A percentile compares a stretch with the other conserved stretches of the same genome.
phyloP scores from a whole-genome alignment of 2,329 filamentous ascomycete genomes.

The Epichloe sibirici region DNA sequence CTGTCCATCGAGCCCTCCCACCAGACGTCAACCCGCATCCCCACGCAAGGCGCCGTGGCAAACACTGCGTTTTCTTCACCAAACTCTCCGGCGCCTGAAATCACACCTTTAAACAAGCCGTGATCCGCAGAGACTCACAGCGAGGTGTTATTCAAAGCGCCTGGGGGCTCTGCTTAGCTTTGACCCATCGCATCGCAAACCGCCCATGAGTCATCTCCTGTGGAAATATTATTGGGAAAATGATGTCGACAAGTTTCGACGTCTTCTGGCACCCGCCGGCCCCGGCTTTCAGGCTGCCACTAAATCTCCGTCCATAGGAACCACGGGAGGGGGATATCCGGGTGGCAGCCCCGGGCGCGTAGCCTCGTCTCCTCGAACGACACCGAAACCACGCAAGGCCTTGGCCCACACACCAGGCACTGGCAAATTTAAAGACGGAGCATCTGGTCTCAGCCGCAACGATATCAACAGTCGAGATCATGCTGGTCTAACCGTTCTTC shows the following conservation, averaged over 20 bases:
- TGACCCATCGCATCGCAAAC: constrained; percentile 10
- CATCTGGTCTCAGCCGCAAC: constrained; percentile 33
- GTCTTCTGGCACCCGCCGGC: constrained; percentile 65
- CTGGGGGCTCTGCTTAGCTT: constrained; percentile 18
- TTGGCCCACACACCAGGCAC: constrained; percentile 35
- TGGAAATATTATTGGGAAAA: constrained; percentile 97
- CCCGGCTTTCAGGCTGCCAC: constrained; percentile 41
- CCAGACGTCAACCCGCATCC: not conserved
- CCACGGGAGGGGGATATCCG: constrained; percentile 15
- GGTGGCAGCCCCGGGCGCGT: constrained; percentile 29
- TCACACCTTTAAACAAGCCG: constrained; percentile 82
- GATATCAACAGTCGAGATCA: constrained; percentile 82
- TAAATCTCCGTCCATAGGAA: constrained; percentile 38
- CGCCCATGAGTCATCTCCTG: constrained; percentile 84
- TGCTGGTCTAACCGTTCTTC: constrained; percentile 68
- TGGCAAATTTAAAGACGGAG: constrained; percentile 32
- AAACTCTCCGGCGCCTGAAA: constrained; percentile 22
- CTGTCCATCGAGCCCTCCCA: not conserved
- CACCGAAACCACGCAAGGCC: constrained; percentile 37
- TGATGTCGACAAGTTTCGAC: constrained; percentile 91
- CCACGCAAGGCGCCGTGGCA: not conserved
- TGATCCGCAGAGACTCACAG: constrained; percentile 73
- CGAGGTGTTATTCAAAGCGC: constrained; percentile 63
- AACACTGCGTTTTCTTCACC: not conserved
- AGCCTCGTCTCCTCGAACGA: constrained; percentile 37